Percentiles rank a stretch among this genome's conserved stretches.
Evolutionary conservation across 2,329 filamentous ascomycete species (phyloP).

Genomic region (Cryphonectria naterciae): DNA sequence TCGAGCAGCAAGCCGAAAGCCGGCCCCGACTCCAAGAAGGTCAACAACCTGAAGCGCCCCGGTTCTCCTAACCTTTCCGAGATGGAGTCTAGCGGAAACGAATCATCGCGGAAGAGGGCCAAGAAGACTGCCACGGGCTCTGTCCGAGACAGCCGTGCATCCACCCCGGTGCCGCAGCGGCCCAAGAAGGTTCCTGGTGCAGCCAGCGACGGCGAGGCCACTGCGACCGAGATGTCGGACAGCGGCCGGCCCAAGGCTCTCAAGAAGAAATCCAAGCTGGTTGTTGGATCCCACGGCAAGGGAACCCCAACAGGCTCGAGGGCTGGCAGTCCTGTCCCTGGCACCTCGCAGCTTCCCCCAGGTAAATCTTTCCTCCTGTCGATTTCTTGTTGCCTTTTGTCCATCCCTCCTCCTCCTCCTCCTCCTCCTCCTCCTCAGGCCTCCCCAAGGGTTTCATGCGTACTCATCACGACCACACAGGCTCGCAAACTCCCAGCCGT

Average conservation of each 20-base stretch:
- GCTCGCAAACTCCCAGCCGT: slow-evolving; percentile 26
- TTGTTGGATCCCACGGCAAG: slow-evolving; percentile 44
- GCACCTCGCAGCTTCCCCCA: slow-evolving; percentile 32
- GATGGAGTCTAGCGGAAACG: slow-evolving; percentile 83
- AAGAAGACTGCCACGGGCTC: slow-evolving; percentile 63
- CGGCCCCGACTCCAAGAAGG: slow-evolving; percentile 55
- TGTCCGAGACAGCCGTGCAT: slow-evolving; percentile 55
- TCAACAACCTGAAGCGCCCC: slow-evolving; percentile 75
- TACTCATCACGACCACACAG: slow-evolving; percentile 17
- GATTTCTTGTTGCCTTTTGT: neutral
- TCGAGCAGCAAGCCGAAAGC: slow-evolving; percentile 48
- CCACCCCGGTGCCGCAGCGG: slow-evolving; percentile 58
- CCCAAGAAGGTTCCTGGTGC: slow-evolving; percentile 57
- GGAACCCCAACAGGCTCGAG: slow-evolving; percentile 64
- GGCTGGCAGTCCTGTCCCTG: slow-evolving; percentile 61
- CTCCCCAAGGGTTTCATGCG: neutral
- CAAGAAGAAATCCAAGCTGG: slow-evolving; percentile 54
- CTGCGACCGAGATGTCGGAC: slow-evolving; percentile 69
- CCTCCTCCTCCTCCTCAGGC: neutral
- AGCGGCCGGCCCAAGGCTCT: slow-evolving; percentile 57
- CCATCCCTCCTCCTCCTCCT: neutral
- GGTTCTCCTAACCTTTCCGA: slow-evolving; percentile 81
- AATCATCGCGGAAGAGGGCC: slow-evolving; percentile 78
- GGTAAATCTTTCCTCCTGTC: slow-evolving; percentile 39
- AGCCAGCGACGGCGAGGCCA: slow-evolving; percentile 74